A percentile compares a stretch with the other conserved stretches of the same genome.
Evolutionary conservation across 1,284 basidiomycete genomes (phyloP).

Genomic region (Cryptococcus floricola): DNA sequence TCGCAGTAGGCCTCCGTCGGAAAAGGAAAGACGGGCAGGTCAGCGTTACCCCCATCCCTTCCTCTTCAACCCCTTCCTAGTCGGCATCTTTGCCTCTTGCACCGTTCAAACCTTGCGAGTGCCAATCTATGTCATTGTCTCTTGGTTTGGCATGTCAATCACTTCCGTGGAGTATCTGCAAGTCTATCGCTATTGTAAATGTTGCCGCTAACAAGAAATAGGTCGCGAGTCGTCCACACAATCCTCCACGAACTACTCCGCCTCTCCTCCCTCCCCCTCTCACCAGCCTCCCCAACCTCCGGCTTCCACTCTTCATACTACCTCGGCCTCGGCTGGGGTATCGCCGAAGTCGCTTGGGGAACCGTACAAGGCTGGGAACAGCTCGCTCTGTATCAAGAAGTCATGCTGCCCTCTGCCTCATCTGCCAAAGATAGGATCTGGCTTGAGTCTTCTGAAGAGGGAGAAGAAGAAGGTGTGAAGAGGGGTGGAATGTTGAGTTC

Average conservation of each 20-base stretch:
- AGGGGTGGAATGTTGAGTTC: conserved; percentile 4
- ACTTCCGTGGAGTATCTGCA: conserved; percentile 19
- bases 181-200: conserved; percentile 2
- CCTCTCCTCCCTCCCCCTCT: conserved; percentile 36
- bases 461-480: neutral
- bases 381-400: conserved; percentile 43
- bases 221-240: conserved; percentile 36
- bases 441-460: neutral
- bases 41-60: conserved; percentile 46
- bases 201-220: neutral
- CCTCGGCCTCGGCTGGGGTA: conserved; percentile 48
- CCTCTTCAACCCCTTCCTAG: conserved; percentile 39
- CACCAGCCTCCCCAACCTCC: conserved; percentile 36
- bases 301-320: conserved; percentile 48
- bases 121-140: conserved; percentile 36
- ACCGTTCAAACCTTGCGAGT: conserved; percentile 43
- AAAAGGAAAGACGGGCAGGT: conserved; percentile 35
- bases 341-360: conserved; percentile 45
- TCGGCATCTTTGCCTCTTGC: conserved; percentile 44
- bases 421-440: conserved; percentile 2
- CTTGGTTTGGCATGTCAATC: conserved; percentile 23
- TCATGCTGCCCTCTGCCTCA: conserved; percentile 23
- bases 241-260: conserved; percentile 43
- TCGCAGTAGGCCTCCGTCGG: conserved; percentile 43
- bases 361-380: conserved; percentile 48